A percentile compares a stretch with the other conserved stretches of the same genome.
Evolutionary conservation across 2,329 filamentous ascomycete species (phyloP).

Genomic region (Hypomyces rosellus): DNA sequence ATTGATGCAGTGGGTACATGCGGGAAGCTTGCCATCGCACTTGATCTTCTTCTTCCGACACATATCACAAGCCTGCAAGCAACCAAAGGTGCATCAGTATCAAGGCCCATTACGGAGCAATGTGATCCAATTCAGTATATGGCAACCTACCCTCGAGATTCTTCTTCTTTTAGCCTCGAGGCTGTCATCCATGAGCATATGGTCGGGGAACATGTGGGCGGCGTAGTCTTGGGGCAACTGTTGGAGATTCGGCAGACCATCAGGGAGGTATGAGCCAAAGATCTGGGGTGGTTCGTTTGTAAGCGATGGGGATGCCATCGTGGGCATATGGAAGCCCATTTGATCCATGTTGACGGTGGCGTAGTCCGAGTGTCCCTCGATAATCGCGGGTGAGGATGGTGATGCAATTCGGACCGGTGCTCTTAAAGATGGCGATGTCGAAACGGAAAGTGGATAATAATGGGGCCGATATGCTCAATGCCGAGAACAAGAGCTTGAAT

Average conservation of each 20-base stretch:
- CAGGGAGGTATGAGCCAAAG: constrained; percentile 56
- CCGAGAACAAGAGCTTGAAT: no score
- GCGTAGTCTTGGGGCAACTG: constrained; percentile 51
- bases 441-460: no score
- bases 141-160: constrained; percentile 68
- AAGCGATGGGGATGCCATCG: constrained; percentile 49
- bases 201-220: constrained; percentile 54
- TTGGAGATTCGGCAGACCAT: constrained; percentile 49
- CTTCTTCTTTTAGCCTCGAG: constrained; percentile 83
- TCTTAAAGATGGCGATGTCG: no score
- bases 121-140: neutral
- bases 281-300: constrained; percentile 64
- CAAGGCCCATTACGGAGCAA: neutral
- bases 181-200: constrained; percentile 53
- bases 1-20: constrained; percentile 92
- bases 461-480: no score
- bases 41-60: constrained; percentile 97
- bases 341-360: constrained; percentile 31
- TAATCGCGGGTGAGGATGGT: no score
- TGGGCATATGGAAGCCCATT: constrained; percentile 52
- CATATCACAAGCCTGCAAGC: constrained; percentile 78
- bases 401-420: no score
- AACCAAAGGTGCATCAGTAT: constrained; percentile 5
- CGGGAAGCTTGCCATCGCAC: constrained; percentile 91
- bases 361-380: neutral